Percentiles rank a stretch among this genome's conserved stretches.
phyloP scores from a whole-genome alignment of 2,329 filamentous ascomycete species.

The Arthrobotrys pseudoclavata region DNA sequence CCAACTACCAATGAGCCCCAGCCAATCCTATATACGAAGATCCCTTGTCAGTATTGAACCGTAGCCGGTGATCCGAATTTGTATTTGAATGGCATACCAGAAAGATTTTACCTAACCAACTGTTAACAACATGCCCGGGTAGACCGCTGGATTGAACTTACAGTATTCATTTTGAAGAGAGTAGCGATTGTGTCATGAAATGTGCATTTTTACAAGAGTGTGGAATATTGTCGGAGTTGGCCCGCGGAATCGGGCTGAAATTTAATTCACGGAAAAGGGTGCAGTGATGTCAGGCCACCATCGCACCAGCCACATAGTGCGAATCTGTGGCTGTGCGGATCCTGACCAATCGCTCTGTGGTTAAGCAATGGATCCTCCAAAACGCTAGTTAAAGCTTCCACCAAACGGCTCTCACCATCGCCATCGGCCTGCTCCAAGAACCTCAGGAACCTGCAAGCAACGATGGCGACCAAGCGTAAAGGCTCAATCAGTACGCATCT shows the following conservation, averaged over 20 bases:
- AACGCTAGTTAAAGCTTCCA: neutral
- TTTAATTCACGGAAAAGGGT: slow-evolving; percentile 21
- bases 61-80: slow-evolving; percentile 57
- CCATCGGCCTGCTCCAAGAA: slow-evolving; percentile 31
- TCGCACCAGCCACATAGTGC: slow-evolving; percentile 44
- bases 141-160: slow-evolving; percentile 65
- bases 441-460: slow-evolving; percentile 25
- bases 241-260: slow-evolving; percentile 27
- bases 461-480: slow-evolving; percentile 60
- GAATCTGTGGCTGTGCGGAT: slow-evolving; percentile 27
- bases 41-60: neutral
- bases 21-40: slow-evolving; percentile 77
- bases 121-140: slow-evolving; percentile 43
- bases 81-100: slow-evolving; percentile 69
- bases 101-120: slow-evolving; percentile 74
- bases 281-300: slow-evolving; percentile 56
- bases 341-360: neutral
- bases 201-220: slow-evolving; percentile 27
- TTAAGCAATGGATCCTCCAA: slow-evolving; percentile 31
- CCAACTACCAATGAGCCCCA: slow-evolving; percentile 90
- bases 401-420: slow-evolving; percentile 13
- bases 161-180: slow-evolving; percentile 71
- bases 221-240: slow-evolving; percentile 6
- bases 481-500: slow-evolving; percentile 52
- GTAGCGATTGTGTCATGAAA: slow-evolving; percentile 11